A percentile compares a stretch with the other conserved stretches of the same genome.
Evolutionary conservation across 305 asterid species (phyloP).

Genomic region (Fraxinus floribunda): DNA sequence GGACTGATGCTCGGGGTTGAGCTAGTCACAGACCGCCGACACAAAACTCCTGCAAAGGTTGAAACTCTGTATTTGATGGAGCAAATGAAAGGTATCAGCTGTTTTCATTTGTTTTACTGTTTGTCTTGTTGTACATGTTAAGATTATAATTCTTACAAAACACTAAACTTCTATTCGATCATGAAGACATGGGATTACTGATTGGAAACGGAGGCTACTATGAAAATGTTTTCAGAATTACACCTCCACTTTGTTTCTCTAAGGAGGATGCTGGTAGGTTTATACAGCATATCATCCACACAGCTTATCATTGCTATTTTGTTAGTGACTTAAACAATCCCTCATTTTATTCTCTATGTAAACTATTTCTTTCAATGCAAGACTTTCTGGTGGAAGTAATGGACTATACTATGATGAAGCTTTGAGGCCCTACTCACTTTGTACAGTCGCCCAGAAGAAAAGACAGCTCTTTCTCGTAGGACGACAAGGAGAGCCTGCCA

Average conservation of each 20-base stretch:
- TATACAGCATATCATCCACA: not conserved
- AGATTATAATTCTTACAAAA: not conserved
- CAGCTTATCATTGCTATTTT: not conserved
- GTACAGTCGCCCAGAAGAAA: not conserved
- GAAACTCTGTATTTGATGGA: constrained; percentile 70
- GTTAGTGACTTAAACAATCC: not conserved
- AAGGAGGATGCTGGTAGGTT: not conserved
- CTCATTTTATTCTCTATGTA: not conserved
- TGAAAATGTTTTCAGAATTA: not conserved
- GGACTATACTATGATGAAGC: constrained; percentile 64
- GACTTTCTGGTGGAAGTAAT: constrained; percentile 77
- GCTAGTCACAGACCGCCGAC: constrained; percentile 56
- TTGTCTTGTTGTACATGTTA: not conserved
- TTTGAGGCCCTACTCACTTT: constrained; percentile 30
- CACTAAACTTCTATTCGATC: not conserved
- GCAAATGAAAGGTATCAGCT: constrained; percentile 65
- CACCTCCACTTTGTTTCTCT: not conserved
- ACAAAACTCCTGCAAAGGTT: constrained; percentile 71
- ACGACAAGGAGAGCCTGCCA: not conserved
- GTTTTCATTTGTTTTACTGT: not conserved
- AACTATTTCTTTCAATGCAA: constrained; percentile 21
- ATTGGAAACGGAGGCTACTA: not conserved
- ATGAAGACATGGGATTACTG: not conserved
- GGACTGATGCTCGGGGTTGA: constrained; percentile 84
- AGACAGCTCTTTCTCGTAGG: not conserved